These are phyloP conservation scores for Colletotrichum sp. DNA, from an alignment of 2,329 filamentous ascomycete species.

Conservation along the genomic window DNA sequence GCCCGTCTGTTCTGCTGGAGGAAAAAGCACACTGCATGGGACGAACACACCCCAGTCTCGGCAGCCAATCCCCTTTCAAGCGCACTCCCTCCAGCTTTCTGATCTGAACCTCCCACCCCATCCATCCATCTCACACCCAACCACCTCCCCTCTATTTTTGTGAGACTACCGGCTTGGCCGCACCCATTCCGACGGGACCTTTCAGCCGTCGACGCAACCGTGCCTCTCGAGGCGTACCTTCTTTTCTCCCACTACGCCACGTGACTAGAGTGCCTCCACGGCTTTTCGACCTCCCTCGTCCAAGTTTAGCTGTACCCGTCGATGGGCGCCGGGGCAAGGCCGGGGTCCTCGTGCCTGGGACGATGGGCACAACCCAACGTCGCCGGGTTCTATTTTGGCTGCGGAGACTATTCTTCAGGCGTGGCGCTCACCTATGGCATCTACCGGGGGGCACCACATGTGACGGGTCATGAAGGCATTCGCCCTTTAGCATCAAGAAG, in stretches of 20 bases:
- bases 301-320: not conserved
- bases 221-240: not conserved
- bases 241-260: not conserved
- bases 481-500: not conserved
- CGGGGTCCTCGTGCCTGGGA: not conserved
- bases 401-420: not conserved
- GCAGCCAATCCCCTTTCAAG: not conserved
- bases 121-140: not conserved
- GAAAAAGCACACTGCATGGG: not conserved
- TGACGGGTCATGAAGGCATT: not conserved
- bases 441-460: not conserved
- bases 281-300: not conserved
- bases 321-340: not conserved
- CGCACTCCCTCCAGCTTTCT: not conserved
- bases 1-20: not conserved
- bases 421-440: not conserved
- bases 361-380: not conserved
- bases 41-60: not conserved
- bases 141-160: constrained; percentile 3
- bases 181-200: not conserved
- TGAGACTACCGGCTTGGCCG: constrained; percentile 7
- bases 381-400: constrained; percentile 1
- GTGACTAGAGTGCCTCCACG: not conserved
- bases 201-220: not conserved
- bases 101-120: not conserved